Evolutionary conservation across 2,329 filamentous ascomycete species (phyloP).

Genomic region (Sporothrix brunneoviolacea): DNA sequence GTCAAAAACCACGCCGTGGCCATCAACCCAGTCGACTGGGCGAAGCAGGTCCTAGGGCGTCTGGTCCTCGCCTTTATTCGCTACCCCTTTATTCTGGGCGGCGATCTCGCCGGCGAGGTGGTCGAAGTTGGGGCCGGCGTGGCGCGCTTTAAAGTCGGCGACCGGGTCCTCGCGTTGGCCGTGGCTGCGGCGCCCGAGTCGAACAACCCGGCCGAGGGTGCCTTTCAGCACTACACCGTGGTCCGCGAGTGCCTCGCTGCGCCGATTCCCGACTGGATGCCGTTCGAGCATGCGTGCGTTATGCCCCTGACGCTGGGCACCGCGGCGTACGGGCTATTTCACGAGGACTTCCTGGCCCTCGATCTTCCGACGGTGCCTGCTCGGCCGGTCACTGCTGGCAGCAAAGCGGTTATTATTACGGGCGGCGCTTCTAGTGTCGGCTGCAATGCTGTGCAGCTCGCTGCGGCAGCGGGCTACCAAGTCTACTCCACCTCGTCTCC

Average conservation of each 20-base stretch:
- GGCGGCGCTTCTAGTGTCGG: constrained; percentile 42
- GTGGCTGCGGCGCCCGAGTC: neutral
- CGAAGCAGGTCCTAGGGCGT: neutral
- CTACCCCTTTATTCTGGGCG: constrained; percentile 37
- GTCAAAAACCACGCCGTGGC: constrained; percentile 4
- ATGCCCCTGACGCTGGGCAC: constrained; percentile 25
- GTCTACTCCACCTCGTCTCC: no score
- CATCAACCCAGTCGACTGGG: constrained; percentile 7
- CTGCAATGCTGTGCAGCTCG: no score
- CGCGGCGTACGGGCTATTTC: constrained; percentile 23
- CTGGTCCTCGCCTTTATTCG: constrained; percentile 18
- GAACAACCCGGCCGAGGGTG: neutral
- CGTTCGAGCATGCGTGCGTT: constrained; percentile 32
- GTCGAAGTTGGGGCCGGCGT: constrained; percentile 28
- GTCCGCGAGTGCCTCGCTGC: neutral
- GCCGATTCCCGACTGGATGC: neutral
- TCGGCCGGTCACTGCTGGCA: constrained; percentile 7
- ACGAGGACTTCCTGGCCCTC: constrained; percentile 19
- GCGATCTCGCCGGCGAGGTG: constrained; percentile 46
- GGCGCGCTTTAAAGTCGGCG: constrained; percentile 26
- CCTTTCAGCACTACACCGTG: constrained; percentile 1
- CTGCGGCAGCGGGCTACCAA: no score
- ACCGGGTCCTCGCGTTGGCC: constrained; percentile 18
- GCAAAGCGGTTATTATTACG: constrained; percentile 29
- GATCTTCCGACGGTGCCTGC: constrained; percentile 7